phyloP scores from a whole-genome alignment of 139 green algal species.

The Pycnococcus provasolii region DNA sequence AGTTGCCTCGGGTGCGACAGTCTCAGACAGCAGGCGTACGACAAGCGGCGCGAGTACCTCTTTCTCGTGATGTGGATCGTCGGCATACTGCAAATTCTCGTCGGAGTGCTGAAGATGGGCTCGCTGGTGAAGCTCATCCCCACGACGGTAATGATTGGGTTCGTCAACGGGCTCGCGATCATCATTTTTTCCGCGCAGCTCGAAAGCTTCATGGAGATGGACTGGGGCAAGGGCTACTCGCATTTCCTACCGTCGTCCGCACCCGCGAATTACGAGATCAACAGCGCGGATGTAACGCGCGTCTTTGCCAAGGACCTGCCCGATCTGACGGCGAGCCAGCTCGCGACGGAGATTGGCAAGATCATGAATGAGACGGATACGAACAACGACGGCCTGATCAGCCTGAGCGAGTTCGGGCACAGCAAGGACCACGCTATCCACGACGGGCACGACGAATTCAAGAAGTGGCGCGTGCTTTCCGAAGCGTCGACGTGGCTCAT shows the following conservation, averaged over 20 bases:
- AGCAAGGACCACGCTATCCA: slow-evolving; percentile 12
- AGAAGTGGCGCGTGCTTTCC: not conserved
- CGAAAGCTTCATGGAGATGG: slow-evolving; percentile 12
- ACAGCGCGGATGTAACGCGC: not conserved
- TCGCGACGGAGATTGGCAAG: not conserved
- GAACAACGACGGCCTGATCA: not conserved
- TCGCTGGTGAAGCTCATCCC: slow-evolving; percentile 22
- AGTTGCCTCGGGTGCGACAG: slow-evolving; percentile 1
- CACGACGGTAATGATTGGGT: slow-evolving; percentile 28
- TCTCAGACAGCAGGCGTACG: slow-evolving; percentile 13
- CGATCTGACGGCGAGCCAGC: not conserved
- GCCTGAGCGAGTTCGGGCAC: slow-evolving; percentile 4
- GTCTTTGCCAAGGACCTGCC: slow-evolving; percentile 10
- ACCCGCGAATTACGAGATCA: too few species aligned
- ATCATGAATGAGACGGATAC: slow-evolving; percentile 13
- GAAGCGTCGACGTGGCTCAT: slow-evolving; percentile 18
- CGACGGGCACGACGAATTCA: slow-evolving; percentile 6
- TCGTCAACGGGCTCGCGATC: slow-evolving; percentile 34
- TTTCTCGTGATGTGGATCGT: slow-evolving; percentile 11
- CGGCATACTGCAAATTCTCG: slow-evolving; percentile 19
- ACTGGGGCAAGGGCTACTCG: not conserved
- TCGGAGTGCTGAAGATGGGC: not conserved
- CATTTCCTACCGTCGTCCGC: too few species aligned
- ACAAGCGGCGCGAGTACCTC: slow-evolving; percentile 9
- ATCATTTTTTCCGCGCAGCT: slow-evolving; percentile 26